Evolutionary conservation across 495 filamentous ascomycete species (phyloP).

Genomic region (Lepidopterella palustris): DNA sequence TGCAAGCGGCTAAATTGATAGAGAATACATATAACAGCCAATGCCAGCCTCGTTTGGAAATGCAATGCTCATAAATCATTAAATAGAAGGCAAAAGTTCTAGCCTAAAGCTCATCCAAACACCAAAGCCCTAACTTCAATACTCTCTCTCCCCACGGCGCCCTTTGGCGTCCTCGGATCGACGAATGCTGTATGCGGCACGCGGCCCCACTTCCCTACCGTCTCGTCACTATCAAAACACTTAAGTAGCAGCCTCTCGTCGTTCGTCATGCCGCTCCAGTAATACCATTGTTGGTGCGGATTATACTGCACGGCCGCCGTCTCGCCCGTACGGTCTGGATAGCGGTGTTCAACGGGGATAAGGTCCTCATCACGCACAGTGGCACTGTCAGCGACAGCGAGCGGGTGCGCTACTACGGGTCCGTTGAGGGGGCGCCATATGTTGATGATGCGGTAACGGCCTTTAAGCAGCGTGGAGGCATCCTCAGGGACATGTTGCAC

Average conservation of each 20-base stretch:
- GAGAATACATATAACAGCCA: too few relatives aligned
- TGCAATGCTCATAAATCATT: too few relatives aligned
- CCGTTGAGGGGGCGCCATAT: conserved; percentile 77
- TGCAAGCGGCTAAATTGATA: too few relatives aligned
- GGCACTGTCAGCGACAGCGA: conserved; percentile 62
- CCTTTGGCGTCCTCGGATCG: conserved; percentile 59
- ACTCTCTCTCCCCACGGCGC: conserved; percentile 54
- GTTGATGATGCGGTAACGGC: conserved; percentile 75
- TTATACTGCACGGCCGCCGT: conserved; percentile 65
- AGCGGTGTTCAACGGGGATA: conserved; percentile 66
- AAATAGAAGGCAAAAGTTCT: too few relatives aligned
- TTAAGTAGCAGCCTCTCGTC: conserved; percentile 72
- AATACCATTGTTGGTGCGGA: conserved; percentile 61
- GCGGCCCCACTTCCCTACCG: conserved; percentile 48
- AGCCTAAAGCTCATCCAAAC: conserved; percentile 50
- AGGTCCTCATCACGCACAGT: conserved; percentile 58
- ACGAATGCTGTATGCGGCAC: conserved; percentile 78
- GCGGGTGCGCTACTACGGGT: conserved; percentile 61
- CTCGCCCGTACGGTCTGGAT: conserved; percentile 64
- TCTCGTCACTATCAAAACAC: conserved; percentile 68
- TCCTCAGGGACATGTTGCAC: conserved; percentile 53
- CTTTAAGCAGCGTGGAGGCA: conserved; percentile 50
- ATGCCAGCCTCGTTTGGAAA: too few relatives aligned
- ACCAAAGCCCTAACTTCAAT: conserved; percentile 83
- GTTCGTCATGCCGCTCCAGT: conserved; percentile 69